phyloP scores from a whole-genome alignment of 805 yeast genomes.

The Brettanomyces bruxellensis region DNA sequence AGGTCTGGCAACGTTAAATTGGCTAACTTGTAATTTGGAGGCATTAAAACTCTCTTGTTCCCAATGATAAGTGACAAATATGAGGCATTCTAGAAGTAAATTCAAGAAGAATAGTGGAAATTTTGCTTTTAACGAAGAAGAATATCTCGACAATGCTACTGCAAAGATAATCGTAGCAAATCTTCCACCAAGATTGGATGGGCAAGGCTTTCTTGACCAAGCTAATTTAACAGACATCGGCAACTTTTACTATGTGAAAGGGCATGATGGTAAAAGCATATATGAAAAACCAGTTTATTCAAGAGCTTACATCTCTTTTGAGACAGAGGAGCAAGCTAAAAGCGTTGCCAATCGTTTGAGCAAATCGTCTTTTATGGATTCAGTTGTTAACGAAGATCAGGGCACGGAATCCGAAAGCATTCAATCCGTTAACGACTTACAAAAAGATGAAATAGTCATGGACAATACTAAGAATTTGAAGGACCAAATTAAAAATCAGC shows the following conservation, averaged over 20 bases:
- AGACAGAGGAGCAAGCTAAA: conserved; percentile 18
- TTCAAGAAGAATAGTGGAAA: no score
- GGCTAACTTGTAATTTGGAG: no score
- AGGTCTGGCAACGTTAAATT: no score
- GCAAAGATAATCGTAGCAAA: conserved; percentile 30
- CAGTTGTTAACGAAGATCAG: neutral
- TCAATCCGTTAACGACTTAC: neutral
- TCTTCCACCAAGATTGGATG: conserved; percentile 32
- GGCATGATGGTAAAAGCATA: conserved; percentile 29
- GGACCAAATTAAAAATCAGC: neutral
- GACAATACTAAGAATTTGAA: neutral
- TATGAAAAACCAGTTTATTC: conserved; percentile 32
- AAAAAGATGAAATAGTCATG: neutral
- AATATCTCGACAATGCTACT: no score
- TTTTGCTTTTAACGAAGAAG: no score
- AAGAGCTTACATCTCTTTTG: conserved; percentile 32
- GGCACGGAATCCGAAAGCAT: neutral
- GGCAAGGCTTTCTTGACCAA: conserved; percentile 17
- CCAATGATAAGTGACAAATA: no score
- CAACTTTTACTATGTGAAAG: conserved; percentile 30
- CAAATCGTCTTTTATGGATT: conserved; percentile 19
- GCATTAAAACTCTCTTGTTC: no score
- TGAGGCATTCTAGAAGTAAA: no score
- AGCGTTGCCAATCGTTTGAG: conserved; percentile 20
- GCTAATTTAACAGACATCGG: conserved; percentile 2